Evolutionary conservation across 202 grass and related monocot species (phyloP).

Genomic region (Dendrocalamus latiflorus): DNA sequence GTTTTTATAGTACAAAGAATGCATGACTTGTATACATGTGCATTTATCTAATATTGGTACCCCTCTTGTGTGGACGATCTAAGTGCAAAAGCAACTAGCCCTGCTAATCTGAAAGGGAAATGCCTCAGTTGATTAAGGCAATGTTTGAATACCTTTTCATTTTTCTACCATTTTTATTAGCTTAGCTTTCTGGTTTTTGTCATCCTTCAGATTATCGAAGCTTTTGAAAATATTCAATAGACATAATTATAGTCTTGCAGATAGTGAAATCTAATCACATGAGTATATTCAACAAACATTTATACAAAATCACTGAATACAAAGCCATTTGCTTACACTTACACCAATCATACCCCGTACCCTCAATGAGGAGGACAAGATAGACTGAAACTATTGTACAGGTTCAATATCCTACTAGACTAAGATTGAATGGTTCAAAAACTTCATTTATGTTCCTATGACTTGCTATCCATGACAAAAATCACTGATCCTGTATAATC

Average conservation of each 20-base stretch:
- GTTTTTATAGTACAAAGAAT: too few relatives aligned
- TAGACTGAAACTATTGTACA: conserved; percentile 1
- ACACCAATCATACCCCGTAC: background rate
- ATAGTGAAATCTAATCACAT: background rate
- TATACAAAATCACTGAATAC: background rate
- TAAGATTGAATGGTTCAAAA: conserved; percentile 1
- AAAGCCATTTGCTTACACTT: background rate
- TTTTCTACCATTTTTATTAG: background rate
- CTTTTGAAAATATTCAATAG: background rate
- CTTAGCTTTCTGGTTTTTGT: background rate
- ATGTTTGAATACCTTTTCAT: background rate
- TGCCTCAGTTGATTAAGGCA: background rate
- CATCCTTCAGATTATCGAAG: background rate
- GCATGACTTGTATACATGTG: too few relatives aligned
- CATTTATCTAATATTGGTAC: too few relatives aligned
- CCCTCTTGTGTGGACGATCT: too few relatives aligned
- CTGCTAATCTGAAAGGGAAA: too few relatives aligned
- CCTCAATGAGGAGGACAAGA: background rate
- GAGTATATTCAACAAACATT: background rate
- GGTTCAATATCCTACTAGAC: background rate
- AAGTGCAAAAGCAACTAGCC: too few relatives aligned
- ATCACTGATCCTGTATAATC: conserved; percentile 47
- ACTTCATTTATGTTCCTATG: conserved; percentile 12
- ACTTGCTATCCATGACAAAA: conserved; percentile 38
- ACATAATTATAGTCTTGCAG: background rate